Percentiles rank a stretch among this genome's conserved stretches.
Evolutionary conservation across 306 rosid genomes (phyloP).

Genomic region (Cicer chorassanicum): DNA sequence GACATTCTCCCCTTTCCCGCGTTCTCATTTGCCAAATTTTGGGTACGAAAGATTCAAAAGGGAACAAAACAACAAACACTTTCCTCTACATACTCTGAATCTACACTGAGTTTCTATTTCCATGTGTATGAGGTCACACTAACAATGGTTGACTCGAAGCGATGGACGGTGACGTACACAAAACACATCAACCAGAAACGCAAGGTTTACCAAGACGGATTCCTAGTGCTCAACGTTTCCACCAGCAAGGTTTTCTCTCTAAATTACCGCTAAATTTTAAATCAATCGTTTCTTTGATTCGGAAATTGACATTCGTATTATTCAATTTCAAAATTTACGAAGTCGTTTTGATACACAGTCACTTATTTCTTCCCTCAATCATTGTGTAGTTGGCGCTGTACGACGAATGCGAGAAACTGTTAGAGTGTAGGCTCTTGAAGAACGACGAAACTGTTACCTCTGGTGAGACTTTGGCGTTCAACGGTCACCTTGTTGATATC

Average conservation of each 20-base stretch:
- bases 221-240: conserved; percentile 61
- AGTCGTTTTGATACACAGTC: neutral
- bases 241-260: conserved; percentile 63
- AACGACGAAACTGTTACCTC: conserved; percentile 58
- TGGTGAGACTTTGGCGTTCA: conserved; percentile 57
- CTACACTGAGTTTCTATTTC: neutral
- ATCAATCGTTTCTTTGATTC: neutral
- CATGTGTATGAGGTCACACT: neutral
- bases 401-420: conserved; percentile 69
- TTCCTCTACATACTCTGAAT: neutral
- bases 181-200: conserved; percentile 83
- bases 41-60: conserved; percentile 14
- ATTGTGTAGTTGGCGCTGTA: conserved; percentile 59
- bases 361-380: conserved; percentile 9
- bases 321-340: conserved; percentile 7
- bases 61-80: neutral
- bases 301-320: neutral
- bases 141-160: conserved; percentile 62
- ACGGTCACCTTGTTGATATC: conserved; percentile 58
- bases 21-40: conserved; percentile 2
- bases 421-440: conserved; percentile 75
- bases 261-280: neutral
- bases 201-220: conserved; percentile 82
- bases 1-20: conserved; percentile 40
- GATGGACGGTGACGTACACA: conserved; percentile 82